These are phyloP conservation scores for Gossypium gossypioides DNA, from an alignment of 441 rosid genomes.

Conservation along the genomic window DNA sequence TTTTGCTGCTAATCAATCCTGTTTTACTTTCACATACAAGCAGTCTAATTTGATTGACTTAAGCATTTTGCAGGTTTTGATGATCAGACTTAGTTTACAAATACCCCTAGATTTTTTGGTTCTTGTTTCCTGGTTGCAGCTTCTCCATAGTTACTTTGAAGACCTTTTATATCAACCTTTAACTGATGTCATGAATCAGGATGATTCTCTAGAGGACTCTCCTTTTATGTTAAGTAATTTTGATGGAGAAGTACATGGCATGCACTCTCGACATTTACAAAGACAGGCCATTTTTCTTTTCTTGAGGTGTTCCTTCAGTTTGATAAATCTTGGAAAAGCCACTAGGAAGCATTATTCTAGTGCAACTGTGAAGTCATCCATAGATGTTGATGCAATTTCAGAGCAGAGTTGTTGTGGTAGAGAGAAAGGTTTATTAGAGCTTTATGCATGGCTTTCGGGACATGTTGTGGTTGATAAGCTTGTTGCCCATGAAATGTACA, in stretches of 20 bases:
- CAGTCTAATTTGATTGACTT: not conserved
- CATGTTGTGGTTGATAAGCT: constrained; percentile 28
- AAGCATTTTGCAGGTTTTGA: constrained; percentile 51
- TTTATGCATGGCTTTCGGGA: constrained; percentile 51
- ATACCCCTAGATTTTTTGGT: constrained; percentile 28
- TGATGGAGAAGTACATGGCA: constrained; percentile 25
- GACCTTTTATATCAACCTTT: constrained; percentile 41
- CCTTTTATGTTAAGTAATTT: constrained; percentile 46
- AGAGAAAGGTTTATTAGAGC: constrained; percentile 43
- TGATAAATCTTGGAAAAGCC: constrained; percentile 37
- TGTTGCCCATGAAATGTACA: constrained; percentile 26
- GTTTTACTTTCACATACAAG: not conserved
- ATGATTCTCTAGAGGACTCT: constrained; percentile 58
- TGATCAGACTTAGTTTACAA: constrained; percentile 63
- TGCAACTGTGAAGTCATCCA: constrained; percentile 21
- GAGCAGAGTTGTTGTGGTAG: constrained; percentile 25
- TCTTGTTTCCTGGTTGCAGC: constrained; percentile 60
- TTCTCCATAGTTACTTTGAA: constrained; percentile 49
- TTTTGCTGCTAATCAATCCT: not conserved
- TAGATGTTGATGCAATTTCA: constrained; percentile 16
- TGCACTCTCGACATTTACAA: constrained; percentile 41
- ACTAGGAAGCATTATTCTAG: constrained; percentile 26
- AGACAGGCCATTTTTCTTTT: constrained; percentile 62
- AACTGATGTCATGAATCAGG: constrained; percentile 18
- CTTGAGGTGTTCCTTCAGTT: constrained; percentile 54